Conservation (phyloP, 176 grass and related monocot genomes). For the Bothriochloa decipiens region DNA sequence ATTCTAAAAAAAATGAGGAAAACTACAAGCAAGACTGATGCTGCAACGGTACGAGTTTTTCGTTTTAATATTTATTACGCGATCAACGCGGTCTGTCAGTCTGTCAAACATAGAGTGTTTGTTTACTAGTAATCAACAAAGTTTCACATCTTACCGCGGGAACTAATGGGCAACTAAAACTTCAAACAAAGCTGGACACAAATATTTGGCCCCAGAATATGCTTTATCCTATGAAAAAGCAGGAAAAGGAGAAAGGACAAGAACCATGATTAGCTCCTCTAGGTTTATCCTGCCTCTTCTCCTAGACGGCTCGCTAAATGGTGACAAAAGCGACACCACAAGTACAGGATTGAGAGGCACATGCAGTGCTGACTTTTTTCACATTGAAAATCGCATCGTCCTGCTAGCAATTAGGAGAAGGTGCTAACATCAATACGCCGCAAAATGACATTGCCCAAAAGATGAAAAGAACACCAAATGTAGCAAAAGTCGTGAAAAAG, state of each 20-base stretch:
- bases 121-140: no score
- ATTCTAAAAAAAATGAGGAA: not conserved
- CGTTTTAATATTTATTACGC: not conserved
- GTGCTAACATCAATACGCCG: constrained; percentile 14
- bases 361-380: constrained; percentile 44
- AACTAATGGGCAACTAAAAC: not conserved
- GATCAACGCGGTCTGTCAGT: not conserved
- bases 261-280: constrained; percentile 28
- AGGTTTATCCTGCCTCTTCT: constrained; percentile 2
- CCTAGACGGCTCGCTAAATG: constrained; percentile 2
- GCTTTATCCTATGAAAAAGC: not conserved
- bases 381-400: constrained; percentile 23
- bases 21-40: not conserved
- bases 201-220: constrained; percentile 11
- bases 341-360: constrained; percentile 27
- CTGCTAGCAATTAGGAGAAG: not conserved
- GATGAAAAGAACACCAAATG: not conserved
- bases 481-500: not conserved
- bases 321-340: constrained; percentile 37
- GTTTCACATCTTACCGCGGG: not conserved
- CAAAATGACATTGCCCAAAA: not conserved
- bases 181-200: not conserved
- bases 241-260: constrained; percentile 1
- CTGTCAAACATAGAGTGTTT: not conserved
- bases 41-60: not conserved